These are phyloP conservation scores for Hortiboletus flavorubellus DNA, from an alignment of 768 basidiomycete species.

Conservation along the genomic window DNA sequence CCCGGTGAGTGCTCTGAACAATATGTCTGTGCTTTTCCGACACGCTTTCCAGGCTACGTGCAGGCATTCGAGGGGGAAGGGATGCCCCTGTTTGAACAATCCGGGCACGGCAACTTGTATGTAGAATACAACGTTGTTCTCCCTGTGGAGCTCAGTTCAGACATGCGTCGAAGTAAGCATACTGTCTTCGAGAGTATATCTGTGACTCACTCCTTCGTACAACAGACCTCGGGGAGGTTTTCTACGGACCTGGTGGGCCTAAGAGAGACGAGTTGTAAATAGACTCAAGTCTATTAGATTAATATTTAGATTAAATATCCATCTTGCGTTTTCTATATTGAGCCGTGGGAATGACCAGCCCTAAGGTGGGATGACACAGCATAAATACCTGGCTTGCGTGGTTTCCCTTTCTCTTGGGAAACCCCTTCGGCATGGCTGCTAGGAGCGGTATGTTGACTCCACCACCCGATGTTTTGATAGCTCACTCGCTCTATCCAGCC, in stretches of 20 bases:
- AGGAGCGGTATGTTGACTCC: slow-evolving; percentile 5
- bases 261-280: slow-evolving; percentile 41
- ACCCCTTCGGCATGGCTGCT: slow-evolving; percentile 32
- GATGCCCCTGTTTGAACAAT: slow-evolving; percentile 69
- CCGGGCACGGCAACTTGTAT: slow-evolving; percentile 74
- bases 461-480: background rate
- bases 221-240: slow-evolving; percentile 56
- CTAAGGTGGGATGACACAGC: slow-evolving; percentile 16
- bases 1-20: slow-evolving; percentile 52
- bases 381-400: slow-evolving; percentile 7
- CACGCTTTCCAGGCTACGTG: slow-evolving; percentile 61
- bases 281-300: slow-evolving; percentile 1
- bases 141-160: slow-evolving; percentile 65
- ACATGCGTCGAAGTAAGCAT: slow-evolving; percentile 70
- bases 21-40: background rate
- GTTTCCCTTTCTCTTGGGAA: slow-evolving; percentile 18
- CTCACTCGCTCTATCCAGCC: slow-evolving; percentile 9
- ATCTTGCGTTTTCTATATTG: slow-evolving; percentile 4
- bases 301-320: too few species aligned
- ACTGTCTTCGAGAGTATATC: background rate
- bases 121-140: slow-evolving; percentile 93
- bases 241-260: slow-evolving; percentile 37
- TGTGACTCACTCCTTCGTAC: slow-evolving; percentile 11
- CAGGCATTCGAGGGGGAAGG: slow-evolving; percentile 86
- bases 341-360: slow-evolving; percentile 30